These are phyloP conservation scores for Colletotrichum sp. DNA, from an alignment of 2,329 filamentous ascomycete species.

Conservation along the genomic window DNA sequence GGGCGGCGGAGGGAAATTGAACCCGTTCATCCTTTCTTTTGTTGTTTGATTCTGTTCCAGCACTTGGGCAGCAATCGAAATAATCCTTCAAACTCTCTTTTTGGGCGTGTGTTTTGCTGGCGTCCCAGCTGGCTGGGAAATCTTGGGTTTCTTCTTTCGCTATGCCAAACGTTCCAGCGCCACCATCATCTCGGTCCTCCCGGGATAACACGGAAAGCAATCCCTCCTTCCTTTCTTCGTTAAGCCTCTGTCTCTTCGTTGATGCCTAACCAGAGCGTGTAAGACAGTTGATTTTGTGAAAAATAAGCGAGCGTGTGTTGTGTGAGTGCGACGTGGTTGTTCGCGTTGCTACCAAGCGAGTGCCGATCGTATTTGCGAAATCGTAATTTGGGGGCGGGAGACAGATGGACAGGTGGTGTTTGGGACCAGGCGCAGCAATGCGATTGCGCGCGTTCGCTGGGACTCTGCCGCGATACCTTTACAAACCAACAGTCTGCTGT, in stretches of 20 bases:
- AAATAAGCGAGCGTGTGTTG: neutral
- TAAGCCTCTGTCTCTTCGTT: neutral
- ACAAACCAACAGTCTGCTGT: neutral
- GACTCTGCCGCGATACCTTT: neutral
- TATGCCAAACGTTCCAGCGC: neutral
- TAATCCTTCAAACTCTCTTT: neutral
- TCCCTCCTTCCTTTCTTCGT: neutral
- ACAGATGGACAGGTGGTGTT: neutral
- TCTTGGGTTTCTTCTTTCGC: neutral
- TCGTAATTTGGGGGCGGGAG: neutral
- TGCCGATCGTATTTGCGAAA: neutral
- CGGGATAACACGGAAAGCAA: neutral
- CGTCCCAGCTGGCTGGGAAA: neutral
- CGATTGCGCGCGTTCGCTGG: neutral
- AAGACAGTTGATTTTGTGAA: neutral
- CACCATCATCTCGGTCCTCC: neutral
- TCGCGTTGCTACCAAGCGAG: neutral
- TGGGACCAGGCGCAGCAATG: neutral
- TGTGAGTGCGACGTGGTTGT: neutral
- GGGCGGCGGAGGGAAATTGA: slow-evolving; percentile 5
- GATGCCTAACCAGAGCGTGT: neutral
- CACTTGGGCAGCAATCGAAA: neutral
- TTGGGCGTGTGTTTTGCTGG: neutral
- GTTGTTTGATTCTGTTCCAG: neutral
- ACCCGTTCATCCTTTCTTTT: neutral